Conservation (phyloP, 257 asterid genomes). For the Asclepias syriaca region DNA sequence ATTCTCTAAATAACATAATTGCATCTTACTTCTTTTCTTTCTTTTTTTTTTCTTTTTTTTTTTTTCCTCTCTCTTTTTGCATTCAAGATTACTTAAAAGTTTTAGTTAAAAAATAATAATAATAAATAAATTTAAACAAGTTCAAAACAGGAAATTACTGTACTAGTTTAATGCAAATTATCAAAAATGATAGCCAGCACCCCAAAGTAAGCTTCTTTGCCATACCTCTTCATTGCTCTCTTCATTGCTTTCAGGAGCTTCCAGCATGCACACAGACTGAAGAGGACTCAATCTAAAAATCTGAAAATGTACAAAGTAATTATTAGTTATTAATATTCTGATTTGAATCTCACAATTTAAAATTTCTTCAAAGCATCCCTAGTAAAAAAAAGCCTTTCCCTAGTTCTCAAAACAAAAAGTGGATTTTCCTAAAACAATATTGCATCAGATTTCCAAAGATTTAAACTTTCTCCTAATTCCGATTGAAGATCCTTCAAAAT, state of each 20-base stretch:
- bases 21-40: neutral
- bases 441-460: neutral
- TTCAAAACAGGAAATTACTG: neutral
- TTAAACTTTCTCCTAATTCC: neutral
- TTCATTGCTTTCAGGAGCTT: constrained; percentile 51
- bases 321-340: neutral
- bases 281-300: constrained; percentile 69
- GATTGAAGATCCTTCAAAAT: neutral
- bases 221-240: constrained; percentile 79
- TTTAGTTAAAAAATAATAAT: too few species aligned
- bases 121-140: neutral
- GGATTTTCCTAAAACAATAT: neutral
- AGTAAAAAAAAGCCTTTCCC: neutral
- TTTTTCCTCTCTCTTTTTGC: neutral
- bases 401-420: neutral
- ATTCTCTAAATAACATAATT: too few species aligned
- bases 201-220: too few species aligned
- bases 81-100: neutral
- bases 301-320: constrained; percentile 37
- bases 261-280: constrained; percentile 68
- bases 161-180: neutral
- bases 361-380: neutral
- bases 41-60: neutral
- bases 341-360: neutral
- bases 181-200: neutral